A percentile compares a stretch with the other conserved stretches of the same genome.
These are phyloP conservation scores for Knoxia roxburghii DNA, from an alignment of 257 asterid genomes.

Conservation along the genomic window DNA sequence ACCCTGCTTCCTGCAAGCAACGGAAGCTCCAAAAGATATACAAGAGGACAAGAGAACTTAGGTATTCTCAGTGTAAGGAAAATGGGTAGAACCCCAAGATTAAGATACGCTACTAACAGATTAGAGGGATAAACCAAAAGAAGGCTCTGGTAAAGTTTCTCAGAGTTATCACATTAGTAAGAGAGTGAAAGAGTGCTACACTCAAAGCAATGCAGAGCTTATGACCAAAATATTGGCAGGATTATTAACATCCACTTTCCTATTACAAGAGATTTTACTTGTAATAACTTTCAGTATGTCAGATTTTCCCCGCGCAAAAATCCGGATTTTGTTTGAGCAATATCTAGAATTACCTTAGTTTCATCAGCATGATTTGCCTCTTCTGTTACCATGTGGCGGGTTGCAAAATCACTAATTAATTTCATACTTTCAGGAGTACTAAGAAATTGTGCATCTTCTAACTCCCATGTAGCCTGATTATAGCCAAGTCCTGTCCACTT, in stretches of 20 bases:
- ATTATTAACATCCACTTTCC: too few relatives aligned
- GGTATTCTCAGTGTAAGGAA: neutral
- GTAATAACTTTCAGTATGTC: neutral
- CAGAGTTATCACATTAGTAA: neutral
- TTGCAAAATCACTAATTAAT: constrained; percentile 23
- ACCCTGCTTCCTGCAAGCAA: too few relatives aligned
- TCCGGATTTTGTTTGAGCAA: neutral
- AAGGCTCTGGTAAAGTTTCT: constrained; percentile 7
- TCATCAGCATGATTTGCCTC: constrained; percentile 12
- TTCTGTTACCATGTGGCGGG: constrained; percentile 14
- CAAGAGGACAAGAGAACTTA: neutral
- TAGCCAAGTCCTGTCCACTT: constrained; percentile 38
- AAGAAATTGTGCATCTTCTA: constrained; percentile 29
- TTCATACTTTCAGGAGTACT: constrained; percentile 21
- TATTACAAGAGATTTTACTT: too few relatives aligned
- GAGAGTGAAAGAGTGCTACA: neutral
- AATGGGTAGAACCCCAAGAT: neutral
- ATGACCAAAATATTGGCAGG: too few relatives aligned
- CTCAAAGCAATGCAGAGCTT: neutral
- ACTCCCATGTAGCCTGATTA: constrained; percentile 33
- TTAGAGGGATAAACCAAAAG: neutral
- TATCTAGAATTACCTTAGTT: constrained; percentile 22
- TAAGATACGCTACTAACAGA: neutral
- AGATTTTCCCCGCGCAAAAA: neutral
- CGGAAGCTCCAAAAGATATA: neutral